Percentiles rank a stretch among this genome's conserved stretches.
These are phyloP conservation scores for Fusarium chaquense DNA, from an alignment of 2,329 filamentous ascomycete species.

Conservation along the genomic window DNA sequence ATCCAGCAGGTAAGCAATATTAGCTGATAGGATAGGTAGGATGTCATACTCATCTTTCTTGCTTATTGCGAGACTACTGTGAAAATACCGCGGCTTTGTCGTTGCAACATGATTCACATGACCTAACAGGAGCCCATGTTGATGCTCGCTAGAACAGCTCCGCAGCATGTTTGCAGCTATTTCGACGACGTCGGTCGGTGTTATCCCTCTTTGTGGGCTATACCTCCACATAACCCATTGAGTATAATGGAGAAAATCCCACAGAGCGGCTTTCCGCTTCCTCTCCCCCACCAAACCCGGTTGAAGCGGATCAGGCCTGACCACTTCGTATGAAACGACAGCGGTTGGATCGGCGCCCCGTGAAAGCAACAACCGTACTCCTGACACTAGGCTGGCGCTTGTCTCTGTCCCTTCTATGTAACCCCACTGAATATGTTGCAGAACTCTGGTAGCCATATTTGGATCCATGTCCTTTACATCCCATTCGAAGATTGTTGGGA, in stretches of 20 bases:
- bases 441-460: background rate
- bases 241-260: background rate
- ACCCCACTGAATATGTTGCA: no score
- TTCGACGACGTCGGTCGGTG: background rate
- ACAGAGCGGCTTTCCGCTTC: background rate
- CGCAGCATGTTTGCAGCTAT: background rate
- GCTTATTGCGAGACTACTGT: no score
- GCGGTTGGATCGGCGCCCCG: background rate
- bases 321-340: background rate
- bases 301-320: rapidly evolving
- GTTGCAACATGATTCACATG: rapidly evolving
- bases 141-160: rapidly evolving
- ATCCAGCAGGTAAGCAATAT: background rate
- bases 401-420: no score
- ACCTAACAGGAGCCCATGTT: background rate
- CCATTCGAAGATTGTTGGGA: background rate
- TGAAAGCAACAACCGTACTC: background rate
- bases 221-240: background rate
- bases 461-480: background rate
- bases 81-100: no score
- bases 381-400: background rate
- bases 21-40: background rate
- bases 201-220: background rate
- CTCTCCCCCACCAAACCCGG: no score
- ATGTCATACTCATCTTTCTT: no score